Conservation (phyloP, 148 eudicot genomes). For the Chenopodium album region DNA sequence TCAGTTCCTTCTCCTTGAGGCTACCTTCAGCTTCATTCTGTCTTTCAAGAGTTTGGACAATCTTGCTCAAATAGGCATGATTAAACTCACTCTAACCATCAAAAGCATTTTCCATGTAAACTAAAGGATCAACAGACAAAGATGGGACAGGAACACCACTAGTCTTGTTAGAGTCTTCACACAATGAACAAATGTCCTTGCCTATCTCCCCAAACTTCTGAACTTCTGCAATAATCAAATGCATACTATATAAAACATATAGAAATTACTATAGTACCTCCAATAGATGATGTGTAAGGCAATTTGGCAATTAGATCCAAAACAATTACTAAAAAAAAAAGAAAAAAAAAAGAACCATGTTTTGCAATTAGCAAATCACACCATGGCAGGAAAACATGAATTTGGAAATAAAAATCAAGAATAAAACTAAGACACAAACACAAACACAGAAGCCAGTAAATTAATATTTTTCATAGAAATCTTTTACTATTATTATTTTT, state of each 20-base stretch:
- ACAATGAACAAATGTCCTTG: slow-evolving; percentile 37
- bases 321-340: background rate
- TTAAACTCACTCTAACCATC: slow-evolving; percentile 26
- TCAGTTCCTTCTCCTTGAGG: slow-evolving; percentile 41
- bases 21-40: slow-evolving; percentile 43
- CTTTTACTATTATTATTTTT: no score
- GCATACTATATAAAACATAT: background rate
- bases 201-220: slow-evolving; percentile 69
- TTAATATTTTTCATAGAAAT: no score
- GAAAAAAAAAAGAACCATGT: no score
- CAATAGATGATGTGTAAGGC: background rate
- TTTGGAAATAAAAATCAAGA: no score
- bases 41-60: slow-evolving; percentile 38
- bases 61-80: slow-evolving; percentile 33
- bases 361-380: background rate
- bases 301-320: background rate
- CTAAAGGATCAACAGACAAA: slow-evolving; percentile 21
- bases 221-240: slow-evolving; percentile 50
- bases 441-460: no score
- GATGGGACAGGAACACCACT: slow-evolving; percentile 19
- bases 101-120: slow-evolving; percentile 25
- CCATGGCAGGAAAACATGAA: background rate
- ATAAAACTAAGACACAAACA: no score
- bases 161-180: slow-evolving; percentile 32
- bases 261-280: background rate